Conservation (phyloP, 192 early-diverging fungal genomes). For the Linnemannia exigua region DNA sequence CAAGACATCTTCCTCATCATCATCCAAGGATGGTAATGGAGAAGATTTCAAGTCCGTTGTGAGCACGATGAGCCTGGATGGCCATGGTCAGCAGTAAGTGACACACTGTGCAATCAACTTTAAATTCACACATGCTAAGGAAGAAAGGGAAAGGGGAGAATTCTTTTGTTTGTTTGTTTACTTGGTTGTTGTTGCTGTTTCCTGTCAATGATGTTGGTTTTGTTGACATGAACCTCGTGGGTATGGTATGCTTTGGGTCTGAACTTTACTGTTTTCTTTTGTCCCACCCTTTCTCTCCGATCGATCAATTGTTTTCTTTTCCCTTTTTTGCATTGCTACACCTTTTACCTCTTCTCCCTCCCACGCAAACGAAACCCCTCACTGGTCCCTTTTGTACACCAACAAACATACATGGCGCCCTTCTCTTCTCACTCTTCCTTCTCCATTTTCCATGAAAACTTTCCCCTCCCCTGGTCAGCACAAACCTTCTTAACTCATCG, state of each 20-base stretch:
- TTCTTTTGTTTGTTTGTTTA: background rate
- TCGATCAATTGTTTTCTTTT: background rate
- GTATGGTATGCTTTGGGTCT: background rate
- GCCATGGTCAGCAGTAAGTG: conserved; percentile 64
- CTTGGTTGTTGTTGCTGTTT: background rate
- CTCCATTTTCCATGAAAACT: background rate
- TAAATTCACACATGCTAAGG: background rate
- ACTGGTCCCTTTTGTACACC: background rate
- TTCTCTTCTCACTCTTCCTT: background rate
- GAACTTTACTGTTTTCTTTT: background rate
- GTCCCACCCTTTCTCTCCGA: background rate
- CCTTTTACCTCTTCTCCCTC: background rate
- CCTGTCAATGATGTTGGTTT: background rate
- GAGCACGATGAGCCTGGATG: conserved; percentile 75
- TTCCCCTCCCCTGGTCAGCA: background rate
- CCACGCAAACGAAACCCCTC: background rate
- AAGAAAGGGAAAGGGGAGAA: background rate
- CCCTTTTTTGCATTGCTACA: too few relatives aligned
- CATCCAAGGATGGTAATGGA: background rate
- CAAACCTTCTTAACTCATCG: conserved; percentile 6
- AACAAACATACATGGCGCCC: background rate
- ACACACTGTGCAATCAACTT: background rate
- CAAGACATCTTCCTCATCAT: background rate
- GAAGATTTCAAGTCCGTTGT: conserved; percentile 63
- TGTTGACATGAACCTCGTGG: background rate